Evolutionary conservation across 495 filamentous ascomycete genomes (phyloP), one percentile per base, ranked within the genome.

Genomic region (Pyrenopolyporus hunteri): DNA sequence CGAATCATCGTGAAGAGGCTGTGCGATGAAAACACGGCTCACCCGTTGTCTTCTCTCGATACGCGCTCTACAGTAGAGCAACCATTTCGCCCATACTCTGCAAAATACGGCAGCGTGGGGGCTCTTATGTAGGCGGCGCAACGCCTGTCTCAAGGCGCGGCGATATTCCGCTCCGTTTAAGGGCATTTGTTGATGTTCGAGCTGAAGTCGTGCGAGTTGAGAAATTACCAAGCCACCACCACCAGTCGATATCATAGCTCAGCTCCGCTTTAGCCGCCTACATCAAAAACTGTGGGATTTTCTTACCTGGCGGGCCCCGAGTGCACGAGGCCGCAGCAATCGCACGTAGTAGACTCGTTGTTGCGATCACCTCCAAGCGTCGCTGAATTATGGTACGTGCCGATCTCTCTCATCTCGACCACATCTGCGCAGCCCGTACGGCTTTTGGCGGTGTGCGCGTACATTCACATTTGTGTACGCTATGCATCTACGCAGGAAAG

Each of bases 261-360:
- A 59, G 55, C 62, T 65, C 62, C 62, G 62, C 62, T 59, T 65
- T 65, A 65, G 56, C 55, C 56, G 55, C 62, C 50, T 65, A 50
- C 36, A 43, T 39, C 23, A 48, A 56, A 46, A 47, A 45, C 50
- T 9, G 56, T 66, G 57, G 63, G 63, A 57, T 66, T n/a, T 60
- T 45, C 45, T 51, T 36, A 29, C 35, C 32, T 66, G 51, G 28
- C 56, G 46, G 56, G 37, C 17, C 56, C 45, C n/a, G n/a, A n/a
- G 45, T 57, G 51, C 56, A 56, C 45, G 10, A 60, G 56, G 54
- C 55, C 48, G 50, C 46, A 56, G 56, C 56, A 60, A 47, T 20
- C 11, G 29, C n/a, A n/a, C n/a, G n/a, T n/a, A n/a, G n/a, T 55
- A 39, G 56, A 29, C 43, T 44, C 52, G n/a, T 49, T 17, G 22